Evolutionary conservation across 148 eudicot species (phyloP), one percentile per base, ranked within the genome.

Genomic region (Rhododendron mucronatum): DNA sequence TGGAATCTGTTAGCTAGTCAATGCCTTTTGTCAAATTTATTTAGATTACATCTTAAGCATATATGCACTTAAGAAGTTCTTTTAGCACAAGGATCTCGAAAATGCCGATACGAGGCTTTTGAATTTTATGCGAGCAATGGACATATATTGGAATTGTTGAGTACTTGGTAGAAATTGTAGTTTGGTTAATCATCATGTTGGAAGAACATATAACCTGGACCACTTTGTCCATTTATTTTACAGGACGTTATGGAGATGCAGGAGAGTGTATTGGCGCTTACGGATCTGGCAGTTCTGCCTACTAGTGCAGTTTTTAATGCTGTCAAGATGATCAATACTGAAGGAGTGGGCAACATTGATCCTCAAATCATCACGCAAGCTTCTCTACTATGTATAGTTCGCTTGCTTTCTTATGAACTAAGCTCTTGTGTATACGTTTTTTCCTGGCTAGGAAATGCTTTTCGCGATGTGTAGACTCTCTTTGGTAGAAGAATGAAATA

Each of bases 301-400:
- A 44, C 85, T 84, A 81, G 76, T 89, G 91, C 77, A 74, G 91
- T 90, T 84, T 53, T 63, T 2, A 87, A 87, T 85, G 93, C 91
- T 39, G 57, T 91, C 78, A 89, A 82, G 84, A 81, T 57, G 73
- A 84, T 89, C 83, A 90, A 87, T 76, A 85, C 85, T 83, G 89
- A 86, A 80, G 87, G 55, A 69, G 61, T 14, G 51, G 89, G 88
- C 41, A 41, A 86, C 37, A 26, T 85, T 21, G 87, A 91, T 84
- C 92, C 92, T 82, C 51, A 87, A 14, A 82, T 91, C 78, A 82
- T 90, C 59, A 90, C 90, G 21, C 91, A 88, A 77, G 92, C 91
- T 67, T 87, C 92, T 78, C 67, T 87, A 33, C 88, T 89, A 21
- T 83, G 93, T 91, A 88, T 88, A 6, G 39, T 78, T 74, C 33